Percentiles rank a stretch among this genome's conserved stretches.
phyloP scores from a whole-genome alignment of 768 basidiomycete genomes.

The Lanmaoa pseudosensibilis region DNA sequence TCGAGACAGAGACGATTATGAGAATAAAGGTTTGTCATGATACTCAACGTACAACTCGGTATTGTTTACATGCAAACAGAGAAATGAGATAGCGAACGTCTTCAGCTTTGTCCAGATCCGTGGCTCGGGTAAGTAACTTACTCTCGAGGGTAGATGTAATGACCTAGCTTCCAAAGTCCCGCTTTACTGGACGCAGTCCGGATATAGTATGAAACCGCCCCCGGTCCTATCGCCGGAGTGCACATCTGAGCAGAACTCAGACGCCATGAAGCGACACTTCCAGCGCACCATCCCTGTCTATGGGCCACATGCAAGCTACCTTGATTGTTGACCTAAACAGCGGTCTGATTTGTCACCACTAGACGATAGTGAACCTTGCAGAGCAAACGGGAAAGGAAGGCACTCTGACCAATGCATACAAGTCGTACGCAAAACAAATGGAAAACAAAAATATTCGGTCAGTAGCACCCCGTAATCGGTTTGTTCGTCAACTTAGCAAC shows the following conservation, averaged over 20 bases:
- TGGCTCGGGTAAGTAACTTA: slow-evolving; percentile 69
- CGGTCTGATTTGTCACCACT: slow-evolving; percentile 4
- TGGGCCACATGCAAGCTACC: slow-evolving; percentile 67
- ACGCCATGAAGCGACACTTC: slow-evolving; percentile 74
- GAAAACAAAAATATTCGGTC: slow-evolving; percentile 57
- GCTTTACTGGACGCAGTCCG: slow-evolving; percentile 88
- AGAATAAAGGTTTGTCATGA: slow-evolving; percentile 62
- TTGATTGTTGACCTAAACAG: background rate
- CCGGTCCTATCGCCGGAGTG: slow-evolving; percentile 74
- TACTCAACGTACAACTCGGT: background rate
- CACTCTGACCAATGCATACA: slow-evolving; percentile 73
- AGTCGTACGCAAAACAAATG: slow-evolving; percentile 62
- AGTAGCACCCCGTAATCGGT: slow-evolving; percentile 19
- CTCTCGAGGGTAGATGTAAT: background rate
- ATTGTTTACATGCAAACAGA: slow-evolving; percentile 40
- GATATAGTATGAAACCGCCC: slow-evolving; percentile 84
- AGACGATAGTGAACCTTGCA: slow-evolving; percentile 88
- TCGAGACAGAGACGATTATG: slow-evolving; percentile 91
- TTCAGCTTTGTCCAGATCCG: slow-evolving; percentile 90
- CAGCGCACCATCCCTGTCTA: slow-evolving; percentile 62
- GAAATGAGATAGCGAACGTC: slow-evolving; percentile 71
- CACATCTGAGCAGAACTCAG: slow-evolving; percentile 69
- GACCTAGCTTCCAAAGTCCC: slow-evolving; percentile 57
- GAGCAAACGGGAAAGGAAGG: slow-evolving; percentile 91
- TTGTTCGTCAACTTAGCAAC: background rate